Evolutionary conservation across 2,329 filamentous ascomycete genomes (phyloP).

Genomic region (Sporothrix luriei): DNA sequence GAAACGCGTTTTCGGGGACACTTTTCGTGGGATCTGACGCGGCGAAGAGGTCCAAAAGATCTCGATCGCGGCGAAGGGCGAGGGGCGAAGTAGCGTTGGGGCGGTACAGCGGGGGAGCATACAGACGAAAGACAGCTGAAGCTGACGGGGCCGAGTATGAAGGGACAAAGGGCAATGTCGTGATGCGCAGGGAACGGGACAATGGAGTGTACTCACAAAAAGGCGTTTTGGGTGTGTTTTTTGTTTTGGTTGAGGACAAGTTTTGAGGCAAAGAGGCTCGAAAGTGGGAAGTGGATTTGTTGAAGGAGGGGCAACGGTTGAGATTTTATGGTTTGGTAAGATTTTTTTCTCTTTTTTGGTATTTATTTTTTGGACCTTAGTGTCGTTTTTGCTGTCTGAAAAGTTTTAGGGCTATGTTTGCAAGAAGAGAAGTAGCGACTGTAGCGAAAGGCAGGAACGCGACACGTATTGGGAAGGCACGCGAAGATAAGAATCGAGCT

Average conservation of each 20-base stretch:
- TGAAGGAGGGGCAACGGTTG: constrained; percentile 34
- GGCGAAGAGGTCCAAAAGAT: constrained; percentile 3
- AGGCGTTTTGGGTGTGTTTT: constrained; percentile 26
- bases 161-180: not conserved
- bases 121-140: constrained; percentile 9
- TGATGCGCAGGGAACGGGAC: not conserved
- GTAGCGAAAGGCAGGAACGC: constrained; percentile 21
- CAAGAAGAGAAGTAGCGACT: constrained; percentile 27
- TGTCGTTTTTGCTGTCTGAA: constrained; percentile 29
- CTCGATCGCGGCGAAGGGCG: constrained; percentile 16
- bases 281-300: constrained; percentile 34
- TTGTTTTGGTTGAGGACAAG: constrained; percentile 30
- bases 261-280: constrained; percentile 29
- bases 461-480: constrained; percentile 24
- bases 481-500: constrained; percentile 23
- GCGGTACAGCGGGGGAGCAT: not conserved
- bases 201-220: constrained; percentile 23
- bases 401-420: constrained; percentile 30
- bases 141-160: not conserved
- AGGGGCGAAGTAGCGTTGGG: constrained; percentile 1
- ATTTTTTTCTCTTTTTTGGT: constrained; percentile 31
- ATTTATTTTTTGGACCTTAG: constrained; percentile 33
- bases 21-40: constrained; percentile 20
- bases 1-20: not conserved
- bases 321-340: constrained; percentile 34